A percentile compares a stretch with the other conserved stretches of the same genome.
phyloP scores from a whole-genome alignment of 2,329 filamentous ascomycete genomes.

The Ploettnerulaceae sp. region DNA sequence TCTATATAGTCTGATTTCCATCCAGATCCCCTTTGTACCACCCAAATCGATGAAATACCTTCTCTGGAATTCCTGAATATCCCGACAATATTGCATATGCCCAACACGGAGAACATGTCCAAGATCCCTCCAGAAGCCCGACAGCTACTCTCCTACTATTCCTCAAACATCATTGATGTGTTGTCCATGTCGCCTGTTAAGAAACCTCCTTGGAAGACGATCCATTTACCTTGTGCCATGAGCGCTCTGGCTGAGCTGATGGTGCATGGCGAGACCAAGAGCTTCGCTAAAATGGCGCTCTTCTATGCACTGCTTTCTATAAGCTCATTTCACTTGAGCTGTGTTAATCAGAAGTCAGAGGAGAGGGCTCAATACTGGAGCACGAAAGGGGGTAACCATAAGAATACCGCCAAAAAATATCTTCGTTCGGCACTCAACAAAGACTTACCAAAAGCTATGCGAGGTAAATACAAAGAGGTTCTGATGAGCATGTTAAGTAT shows the following conservation, averaged over 20 bases:
- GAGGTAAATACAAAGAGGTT: constrained; percentile 19
- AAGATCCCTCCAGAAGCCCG: constrained; percentile 16
- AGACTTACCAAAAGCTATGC: constrained; percentile 8
- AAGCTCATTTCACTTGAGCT: constrained; percentile 15
- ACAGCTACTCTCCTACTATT: constrained; percentile 14
- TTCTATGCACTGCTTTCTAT: constrained; percentile 17
- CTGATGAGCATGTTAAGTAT: constrained; percentile 18
- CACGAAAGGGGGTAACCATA: constrained; percentile 7
- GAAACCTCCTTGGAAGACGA: constrained; percentile 19
- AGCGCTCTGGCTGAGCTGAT: constrained; percentile 15
- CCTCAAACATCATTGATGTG: constrained; percentile 7
- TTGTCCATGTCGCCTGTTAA: constrained; percentile 16
- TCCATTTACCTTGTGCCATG: constrained; percentile 20
- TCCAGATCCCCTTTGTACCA: too few species aligned
- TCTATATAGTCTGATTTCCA: too few species aligned
- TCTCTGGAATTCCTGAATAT: neutral
- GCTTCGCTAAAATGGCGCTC: constrained; percentile 15
- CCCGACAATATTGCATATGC: constrained; percentile 7
- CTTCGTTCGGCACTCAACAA: constrained; percentile 7
- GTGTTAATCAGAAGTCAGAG: constrained; percentile 3
- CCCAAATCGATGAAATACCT: neutral
- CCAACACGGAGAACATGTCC: constrained; percentile 12
- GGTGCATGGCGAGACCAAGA: constrained; percentile 14
- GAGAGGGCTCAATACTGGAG: constrained; percentile 9
- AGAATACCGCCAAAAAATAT: constrained; percentile 7